Conservation (phyloP, 2,329 filamentous ascomycete genomes). For the Botrytis hyacinthi region DNA sequence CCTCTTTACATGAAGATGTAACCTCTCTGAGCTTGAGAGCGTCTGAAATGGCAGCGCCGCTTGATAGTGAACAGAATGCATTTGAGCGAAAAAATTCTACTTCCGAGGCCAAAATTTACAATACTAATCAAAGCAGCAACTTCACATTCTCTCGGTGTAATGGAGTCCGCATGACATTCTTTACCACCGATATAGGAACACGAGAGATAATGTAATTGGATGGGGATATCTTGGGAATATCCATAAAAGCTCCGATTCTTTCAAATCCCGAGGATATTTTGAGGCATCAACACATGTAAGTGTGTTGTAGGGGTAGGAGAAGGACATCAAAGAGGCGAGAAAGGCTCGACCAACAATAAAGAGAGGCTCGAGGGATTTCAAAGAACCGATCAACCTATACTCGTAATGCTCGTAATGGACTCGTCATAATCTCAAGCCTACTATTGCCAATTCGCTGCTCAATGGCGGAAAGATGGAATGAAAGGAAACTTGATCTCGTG, state of each 20-base stretch:
- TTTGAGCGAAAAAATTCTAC: background rate
- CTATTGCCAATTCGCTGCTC: background rate
- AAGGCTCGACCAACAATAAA: background rate
- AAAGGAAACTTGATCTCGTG: background rate
- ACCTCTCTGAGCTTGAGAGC: background rate
- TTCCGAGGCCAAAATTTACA: background rate
- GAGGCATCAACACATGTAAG: background rate
- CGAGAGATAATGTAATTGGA: background rate
- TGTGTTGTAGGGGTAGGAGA: background rate
- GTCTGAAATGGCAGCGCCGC: background rate
- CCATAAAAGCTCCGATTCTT: background rate
- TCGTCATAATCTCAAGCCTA: background rate
- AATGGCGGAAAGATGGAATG: background rate
- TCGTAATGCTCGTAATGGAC: too few species aligned
- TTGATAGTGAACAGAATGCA: background rate
- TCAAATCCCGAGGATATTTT: background rate
- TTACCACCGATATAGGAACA: background rate
- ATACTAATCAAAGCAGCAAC: background rate
- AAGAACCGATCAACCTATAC: background rate
- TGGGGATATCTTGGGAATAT: background rate
- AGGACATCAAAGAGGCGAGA: background rate
- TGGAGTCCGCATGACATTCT: background rate
- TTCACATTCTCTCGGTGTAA: background rate
- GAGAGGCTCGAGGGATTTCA: background rate
- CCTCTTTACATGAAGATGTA: background rate